phyloP scores from a whole-genome alignment of 2,329 filamentous ascomycete species.

The Rugonectria rugulosa region DNA sequence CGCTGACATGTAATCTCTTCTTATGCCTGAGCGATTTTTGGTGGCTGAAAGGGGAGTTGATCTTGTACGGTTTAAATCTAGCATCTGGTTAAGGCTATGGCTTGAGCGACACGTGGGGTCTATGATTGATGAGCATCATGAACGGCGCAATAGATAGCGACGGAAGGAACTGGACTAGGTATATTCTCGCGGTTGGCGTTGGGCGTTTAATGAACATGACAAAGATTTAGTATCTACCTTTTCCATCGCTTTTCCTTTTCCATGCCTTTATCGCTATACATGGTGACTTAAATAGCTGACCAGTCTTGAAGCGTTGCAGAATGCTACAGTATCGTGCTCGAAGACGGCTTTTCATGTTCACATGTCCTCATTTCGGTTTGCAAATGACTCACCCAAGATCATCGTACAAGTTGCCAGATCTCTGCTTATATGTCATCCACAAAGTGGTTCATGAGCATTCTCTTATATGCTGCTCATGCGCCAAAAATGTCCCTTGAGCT shows the following conservation, averaged over 20 bases:
- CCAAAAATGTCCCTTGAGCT: constrained; percentile 53
- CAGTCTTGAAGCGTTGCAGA: no score
- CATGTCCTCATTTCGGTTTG: no score
- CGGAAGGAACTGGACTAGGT: not conserved
- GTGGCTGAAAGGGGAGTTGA: not conserved
- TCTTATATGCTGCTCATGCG: constrained; percentile 13
- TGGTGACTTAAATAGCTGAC: no score
- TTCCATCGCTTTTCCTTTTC: not conserved
- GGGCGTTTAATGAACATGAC: not conserved
- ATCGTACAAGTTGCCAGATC: no score
- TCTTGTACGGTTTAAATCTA: not conserved
- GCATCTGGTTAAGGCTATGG: not conserved
- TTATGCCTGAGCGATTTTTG: not conserved
- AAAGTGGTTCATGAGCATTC: no score
- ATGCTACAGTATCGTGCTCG: no score
- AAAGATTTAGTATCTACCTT: not conserved
- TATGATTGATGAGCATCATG: constrained; percentile 11
- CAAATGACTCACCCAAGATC: no score
- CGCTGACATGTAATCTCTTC: not conserved
- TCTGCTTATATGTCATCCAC: no score
- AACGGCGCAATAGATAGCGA: constrained; percentile 6
- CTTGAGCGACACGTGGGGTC: not conserved
- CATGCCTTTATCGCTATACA: not conserved
- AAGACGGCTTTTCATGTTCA: no score
- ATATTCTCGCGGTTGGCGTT: constrained; percentile 7